These are phyloP conservation scores for Xanthoconium separans DNA, from an alignment of 1,284 basidiomycete genomes.

Conservation along the genomic window DNA sequence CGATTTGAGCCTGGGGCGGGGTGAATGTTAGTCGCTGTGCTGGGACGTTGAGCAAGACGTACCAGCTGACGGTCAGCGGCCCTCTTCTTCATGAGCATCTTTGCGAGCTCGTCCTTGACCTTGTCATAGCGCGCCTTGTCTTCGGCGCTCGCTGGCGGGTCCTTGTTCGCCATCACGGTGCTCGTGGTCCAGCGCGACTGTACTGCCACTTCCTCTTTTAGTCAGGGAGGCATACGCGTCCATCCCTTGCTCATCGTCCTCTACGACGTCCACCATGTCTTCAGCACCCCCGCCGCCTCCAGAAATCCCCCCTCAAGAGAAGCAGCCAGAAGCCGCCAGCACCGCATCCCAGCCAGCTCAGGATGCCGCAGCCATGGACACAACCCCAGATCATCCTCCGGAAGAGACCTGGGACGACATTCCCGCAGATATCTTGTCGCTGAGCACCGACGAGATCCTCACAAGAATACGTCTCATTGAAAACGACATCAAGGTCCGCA, in stretches of 20 bases:
- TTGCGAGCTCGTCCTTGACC: constrained; percentile 67
- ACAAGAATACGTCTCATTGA: constrained; percentile 90
- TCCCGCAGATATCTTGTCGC: constrained; percentile 73
- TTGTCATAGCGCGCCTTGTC: constrained; percentile 68
- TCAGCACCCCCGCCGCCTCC: constrained; percentile 54
- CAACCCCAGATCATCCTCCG: constrained; percentile 60
- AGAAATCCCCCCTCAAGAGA: constrained; percentile 43
- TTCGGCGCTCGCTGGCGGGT: constrained; percentile 46
- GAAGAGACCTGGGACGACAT: constrained; percentile 84
- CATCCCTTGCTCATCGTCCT: constrained; percentile 19
- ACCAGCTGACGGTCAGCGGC: constrained; percentile 72
- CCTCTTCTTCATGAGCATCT: constrained; percentile 69
- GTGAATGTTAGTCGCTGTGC: not conserved
- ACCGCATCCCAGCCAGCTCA: constrained; percentile 30
- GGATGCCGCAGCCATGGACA: constrained; percentile 64
- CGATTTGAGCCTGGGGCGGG: constrained; percentile 58
- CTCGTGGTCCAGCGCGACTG: not conserved
- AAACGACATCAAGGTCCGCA: constrained; percentile 85
- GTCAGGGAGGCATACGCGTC: constrained; percentile 39
- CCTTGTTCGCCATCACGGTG: constrained; percentile 34
- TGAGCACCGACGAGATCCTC: constrained; percentile 80
- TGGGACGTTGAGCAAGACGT: constrained; percentile 23
- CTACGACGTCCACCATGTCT: constrained; percentile 49
- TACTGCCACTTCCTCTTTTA: constrained; percentile 25
- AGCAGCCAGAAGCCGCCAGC: constrained; percentile 38